Conservation (phyloP, 768 basidiomycete species). For the Pisolithus sp. region DNA sequence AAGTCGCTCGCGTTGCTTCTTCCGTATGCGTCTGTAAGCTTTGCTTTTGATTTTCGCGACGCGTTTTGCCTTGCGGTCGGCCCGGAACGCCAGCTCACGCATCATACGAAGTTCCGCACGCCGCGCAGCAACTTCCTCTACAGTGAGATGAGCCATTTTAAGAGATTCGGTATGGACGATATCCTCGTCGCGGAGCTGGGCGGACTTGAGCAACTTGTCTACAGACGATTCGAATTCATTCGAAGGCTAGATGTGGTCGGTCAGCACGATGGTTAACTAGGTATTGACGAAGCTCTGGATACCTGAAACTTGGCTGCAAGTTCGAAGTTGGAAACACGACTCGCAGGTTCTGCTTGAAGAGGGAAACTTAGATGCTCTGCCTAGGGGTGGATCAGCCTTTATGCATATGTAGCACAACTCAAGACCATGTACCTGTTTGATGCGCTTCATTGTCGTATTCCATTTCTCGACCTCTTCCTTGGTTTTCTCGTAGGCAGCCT, state of each 20-base stretch:
- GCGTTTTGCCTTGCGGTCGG: slow-evolving; percentile 84
- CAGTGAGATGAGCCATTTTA: slow-evolving; percentile 70
- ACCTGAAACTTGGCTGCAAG: slow-evolving; percentile 84
- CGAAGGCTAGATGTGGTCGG: slow-evolving; percentile 48
- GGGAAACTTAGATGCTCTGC: slow-evolving; percentile 87
- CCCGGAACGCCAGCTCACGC: slow-evolving; percentile 91
- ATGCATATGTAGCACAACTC: not conserved
- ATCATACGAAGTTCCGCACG: slow-evolving; percentile 78
- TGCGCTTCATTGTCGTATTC: slow-evolving; percentile 85
- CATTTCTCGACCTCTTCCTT: slow-evolving; percentile 92
- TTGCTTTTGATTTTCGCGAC: slow-evolving; percentile 95
- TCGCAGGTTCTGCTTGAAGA: slow-evolving; percentile 55
- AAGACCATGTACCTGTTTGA: slow-evolving; percentile 61
- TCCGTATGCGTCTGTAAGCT: slow-evolving; percentile 78
- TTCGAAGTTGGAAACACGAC: slow-evolving; percentile 63
- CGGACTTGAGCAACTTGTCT: slow-evolving; percentile 71
- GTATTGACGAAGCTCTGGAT: not conserved
- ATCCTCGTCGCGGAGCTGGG: slow-evolving; percentile 77
- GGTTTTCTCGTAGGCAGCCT: slow-evolving; percentile 92
- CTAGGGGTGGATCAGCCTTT: slow-evolving; percentile 29
- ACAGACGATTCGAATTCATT: slow-evolving; percentile 83
- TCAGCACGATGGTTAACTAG: not conserved
- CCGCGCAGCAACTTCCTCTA: slow-evolving; percentile 81
- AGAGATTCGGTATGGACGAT: slow-evolving; percentile 78
- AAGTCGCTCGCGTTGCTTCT: slow-evolving; percentile 68